Evolutionary conservation across 129 eudicot species (phyloP), one percentile per base, ranked within the genome.

Genomic region (Centaurea solstitialis): DNA sequence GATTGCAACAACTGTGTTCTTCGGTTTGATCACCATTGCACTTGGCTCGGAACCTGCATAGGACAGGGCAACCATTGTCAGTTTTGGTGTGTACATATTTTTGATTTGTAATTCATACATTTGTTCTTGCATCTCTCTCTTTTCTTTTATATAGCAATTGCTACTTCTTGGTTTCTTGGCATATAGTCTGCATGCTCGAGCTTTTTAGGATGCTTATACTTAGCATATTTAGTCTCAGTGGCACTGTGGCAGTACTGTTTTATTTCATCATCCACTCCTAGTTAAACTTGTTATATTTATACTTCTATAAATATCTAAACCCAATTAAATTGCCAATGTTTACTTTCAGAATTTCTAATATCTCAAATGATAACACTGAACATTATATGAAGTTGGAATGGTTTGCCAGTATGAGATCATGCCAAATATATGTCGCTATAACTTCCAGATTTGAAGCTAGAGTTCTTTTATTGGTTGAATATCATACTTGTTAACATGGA

Each of bases 21-120:
- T 86, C 97, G 89, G 76, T 91, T 91, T 86, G 97, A 91, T 83
- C 97, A 91, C 83, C 97, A 91, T 68, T 91, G 97, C 80, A 86
- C 87, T 81, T 91, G 97, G 97, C 93, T 91, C 61, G 94, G 93
- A 45, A 89, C 90, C 69, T 91, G 97, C 86, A 77, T 91, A 39
- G 97, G 97, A 22, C 93, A 85, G 88, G 86, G 88, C 7, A 91
- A 91, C 79, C 97, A 91, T 82, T 84, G 90, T 41, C 90, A 90
- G 13, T 91, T 91, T 86, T 91, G 97, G 97, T 91, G 64, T 82
- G 37, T 33, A 74, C 69, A 66, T 45, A 35, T 26, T 43, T 47
- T 7, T 57, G 28, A 22, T 33, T 73, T 17, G 9, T 76, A 43
- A 47, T 18, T 22, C 68, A 9, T 70, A 68, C 38, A 38, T 20